Conservation (phyloP, 768 basidiomycete species). For the Mycena amicta region DNA sequence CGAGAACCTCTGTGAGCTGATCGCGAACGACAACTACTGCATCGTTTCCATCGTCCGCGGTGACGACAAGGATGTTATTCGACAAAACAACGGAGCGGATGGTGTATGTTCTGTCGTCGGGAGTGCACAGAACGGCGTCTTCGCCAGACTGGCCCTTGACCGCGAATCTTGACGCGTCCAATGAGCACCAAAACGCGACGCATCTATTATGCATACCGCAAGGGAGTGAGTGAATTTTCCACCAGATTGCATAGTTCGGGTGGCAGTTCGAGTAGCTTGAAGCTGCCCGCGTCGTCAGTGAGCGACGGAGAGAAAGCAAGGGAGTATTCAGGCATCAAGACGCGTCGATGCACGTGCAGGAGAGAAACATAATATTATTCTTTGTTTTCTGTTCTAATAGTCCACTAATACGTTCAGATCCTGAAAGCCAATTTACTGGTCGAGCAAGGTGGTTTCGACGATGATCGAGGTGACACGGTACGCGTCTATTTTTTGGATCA, state of each 20-base stretch:
- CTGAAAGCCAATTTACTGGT: conserved; percentile 45
- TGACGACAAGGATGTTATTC: conserved; percentile 81
- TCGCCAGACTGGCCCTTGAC: conserved; percentile 84
- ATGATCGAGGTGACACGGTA: conserved; percentile 92
- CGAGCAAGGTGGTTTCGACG: conserved; percentile 84
- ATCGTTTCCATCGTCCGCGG: conserved; percentile 37
- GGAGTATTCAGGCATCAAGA: conserved; percentile 48
- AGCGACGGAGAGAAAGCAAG: conserved; percentile 56
- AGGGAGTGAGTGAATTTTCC: conserved; percentile 48
- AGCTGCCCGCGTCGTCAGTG: conserved; percentile 52
- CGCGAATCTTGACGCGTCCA: conserved; percentile 50
- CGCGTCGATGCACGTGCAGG: conserved; percentile 1
- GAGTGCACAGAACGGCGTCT: conserved; percentile 89
- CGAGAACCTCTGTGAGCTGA: conserved; percentile 81
- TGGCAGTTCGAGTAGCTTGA: conserved; percentile 74
- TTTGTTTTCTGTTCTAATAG: conserved; percentile 1
- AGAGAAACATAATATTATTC: background rate
- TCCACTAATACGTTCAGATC: background rate
- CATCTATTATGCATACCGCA: conserved; percentile 32
- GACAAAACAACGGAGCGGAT: conserved; percentile 87
- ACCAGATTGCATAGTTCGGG: conserved; percentile 64
- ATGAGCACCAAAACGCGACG: conserved; percentile 8
- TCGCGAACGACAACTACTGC: conserved; percentile 72
- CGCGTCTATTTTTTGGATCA: conserved; percentile 59
- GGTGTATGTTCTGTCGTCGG: conserved; percentile 68